Evolutionary conservation across 2,329 filamentous ascomycete genomes (phyloP), one percentile per base, ranked within the genome.

Genomic region (Truncatella angustata): DNA sequence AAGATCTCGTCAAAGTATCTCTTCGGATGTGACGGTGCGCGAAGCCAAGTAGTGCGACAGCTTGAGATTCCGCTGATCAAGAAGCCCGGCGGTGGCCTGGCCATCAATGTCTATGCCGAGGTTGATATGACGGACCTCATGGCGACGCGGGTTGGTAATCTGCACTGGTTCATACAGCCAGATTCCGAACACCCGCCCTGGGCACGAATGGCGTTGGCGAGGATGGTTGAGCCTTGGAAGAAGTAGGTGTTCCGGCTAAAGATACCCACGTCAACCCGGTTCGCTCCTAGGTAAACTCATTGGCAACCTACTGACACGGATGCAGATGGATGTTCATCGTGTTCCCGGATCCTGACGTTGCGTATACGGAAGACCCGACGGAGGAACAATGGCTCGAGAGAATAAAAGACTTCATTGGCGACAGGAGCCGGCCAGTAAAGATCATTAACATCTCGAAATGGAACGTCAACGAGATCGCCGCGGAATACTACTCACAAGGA

Each of bases 381-480:
- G 55, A 69, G 3, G 74, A 74, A 26, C 69, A 77, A 54, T 76
- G 73, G 54, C 40, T 72, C 11, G 59, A 69, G 36, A 66, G 71
- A 6, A 63, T 79, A 16, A 68, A 68, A 16, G 66, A 77, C 24
- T 68, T 75, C 4, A 75, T 84, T 44, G 80, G 80, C 0, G 77
- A 82, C 56, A 71, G 76, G 30, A 68, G 69, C 0, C 62, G 80
- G 5, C 64, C 70, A 1, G 68, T 76, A 2, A 73, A 84, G 59
- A 73, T 85, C 43, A 51, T 82, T n/a, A 66, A 74, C 49, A 64
- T 82, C 5, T 76, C 77, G 7, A 79, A 77, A 56, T 87, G 84
- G 84, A 71, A 69, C 49, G 78, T 86, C 59, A 84, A 85, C 56
- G 83, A 86, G 63, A 80, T 72, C 4, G 78, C 84, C 1, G 84